Evolutionary conservation across 2,329 filamentous ascomycete genomes (phyloP).

Genomic region (Arthroderma sp.): DNA sequence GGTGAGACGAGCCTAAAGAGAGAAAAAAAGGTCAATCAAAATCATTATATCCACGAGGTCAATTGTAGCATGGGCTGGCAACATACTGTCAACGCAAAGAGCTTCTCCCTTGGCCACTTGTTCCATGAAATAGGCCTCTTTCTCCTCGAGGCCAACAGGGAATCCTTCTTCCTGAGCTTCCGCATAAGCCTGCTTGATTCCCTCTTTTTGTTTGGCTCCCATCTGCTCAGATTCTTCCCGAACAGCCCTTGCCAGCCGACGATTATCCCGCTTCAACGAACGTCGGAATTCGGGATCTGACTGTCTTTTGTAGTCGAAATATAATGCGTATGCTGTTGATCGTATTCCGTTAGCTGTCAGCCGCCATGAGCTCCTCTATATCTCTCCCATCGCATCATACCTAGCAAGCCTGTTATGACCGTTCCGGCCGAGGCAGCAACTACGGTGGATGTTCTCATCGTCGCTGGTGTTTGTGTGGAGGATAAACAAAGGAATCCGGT

Average conservation of each 20-base stretch:
- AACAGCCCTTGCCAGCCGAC: slow-evolving; percentile 32
- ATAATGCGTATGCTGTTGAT: slow-evolving; percentile 45
- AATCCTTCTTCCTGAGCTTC: slow-evolving; percentile 83
- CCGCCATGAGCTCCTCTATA: too few relatives aligned
- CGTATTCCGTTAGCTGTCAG: neutral
- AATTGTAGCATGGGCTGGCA: slow-evolving; percentile 4
- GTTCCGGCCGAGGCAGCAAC: slow-evolving; percentile 46
- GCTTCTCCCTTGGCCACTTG: slow-evolving; percentile 82
- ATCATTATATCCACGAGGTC: slow-evolving; percentile 7
- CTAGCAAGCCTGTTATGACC: slow-evolving; percentile 44
- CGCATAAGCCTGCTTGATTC: slow-evolving; percentile 62
- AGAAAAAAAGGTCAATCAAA: neutral
- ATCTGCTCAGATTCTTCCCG: slow-evolving; percentile 37
- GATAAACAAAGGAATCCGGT: too few relatives aligned
- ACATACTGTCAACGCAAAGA: slow-evolving; percentile 67
- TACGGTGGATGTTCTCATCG: slow-evolving; percentile 45
- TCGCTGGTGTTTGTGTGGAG: slow-evolving; percentile 8
- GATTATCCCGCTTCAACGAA: slow-evolving; percentile 39
- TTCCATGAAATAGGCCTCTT: slow-evolving; percentile 92
- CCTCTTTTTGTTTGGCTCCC: slow-evolving; percentile 40
- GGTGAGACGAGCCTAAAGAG: slow-evolving; percentile 27
- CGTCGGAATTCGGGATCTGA: slow-evolving; percentile 51
- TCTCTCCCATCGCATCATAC: slow-evolving; percentile 19
- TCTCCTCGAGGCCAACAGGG: slow-evolving; percentile 79
- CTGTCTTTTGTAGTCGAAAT: slow-evolving; percentile 54